Percentiles rank a stretch among this genome's conserved stretches.
phyloP scores from a whole-genome alignment of 768 basidiomycete genomes.

The Suillus weaverae region DNA sequence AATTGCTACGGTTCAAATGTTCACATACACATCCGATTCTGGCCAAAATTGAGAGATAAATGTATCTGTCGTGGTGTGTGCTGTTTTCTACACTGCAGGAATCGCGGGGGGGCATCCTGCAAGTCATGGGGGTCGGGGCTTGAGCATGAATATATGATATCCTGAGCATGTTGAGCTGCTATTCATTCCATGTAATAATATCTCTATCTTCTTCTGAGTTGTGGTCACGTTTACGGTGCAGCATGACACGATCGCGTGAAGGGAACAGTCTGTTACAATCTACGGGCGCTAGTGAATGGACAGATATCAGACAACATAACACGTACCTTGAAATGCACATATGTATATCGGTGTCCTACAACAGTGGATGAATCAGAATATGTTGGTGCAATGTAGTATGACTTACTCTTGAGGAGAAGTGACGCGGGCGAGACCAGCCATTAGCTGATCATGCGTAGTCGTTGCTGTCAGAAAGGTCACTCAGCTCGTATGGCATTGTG shows the following conservation, averaged over 20 bases:
- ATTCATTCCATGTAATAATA: constrained; percentile 77
- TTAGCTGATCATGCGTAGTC: constrained; percentile 56
- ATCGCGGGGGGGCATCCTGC: neutral
- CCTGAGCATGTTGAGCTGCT: neutral
- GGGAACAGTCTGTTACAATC: constrained; percentile 76
- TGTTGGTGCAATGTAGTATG: neutral
- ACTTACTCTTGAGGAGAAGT: constrained; percentile 68
- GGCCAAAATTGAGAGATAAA: neutral
- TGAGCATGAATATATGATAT: neutral
- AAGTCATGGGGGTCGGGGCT: neutral
- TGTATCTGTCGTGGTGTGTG: neutral
- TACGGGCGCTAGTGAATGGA: constrained; percentile 22
- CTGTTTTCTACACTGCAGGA: neutral
- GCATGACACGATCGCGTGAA: constrained; percentile 63
- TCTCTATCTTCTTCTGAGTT: constrained; percentile 49
- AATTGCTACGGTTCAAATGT: neutral
- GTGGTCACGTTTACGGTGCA: constrained; percentile 76
- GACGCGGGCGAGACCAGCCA: constrained; percentile 54
- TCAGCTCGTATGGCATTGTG: neutral
- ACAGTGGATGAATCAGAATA: neutral
- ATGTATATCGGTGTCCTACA: constrained; percentile 79
- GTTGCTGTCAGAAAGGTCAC: constrained; percentile 35
- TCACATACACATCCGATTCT: neutral
- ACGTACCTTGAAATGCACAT: constrained; percentile 59
- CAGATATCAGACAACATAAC: neutral